Evolutionary conservation across 2,329 filamentous ascomycete species (phyloP).

Genomic region (Xylariaceae sp.): DNA sequence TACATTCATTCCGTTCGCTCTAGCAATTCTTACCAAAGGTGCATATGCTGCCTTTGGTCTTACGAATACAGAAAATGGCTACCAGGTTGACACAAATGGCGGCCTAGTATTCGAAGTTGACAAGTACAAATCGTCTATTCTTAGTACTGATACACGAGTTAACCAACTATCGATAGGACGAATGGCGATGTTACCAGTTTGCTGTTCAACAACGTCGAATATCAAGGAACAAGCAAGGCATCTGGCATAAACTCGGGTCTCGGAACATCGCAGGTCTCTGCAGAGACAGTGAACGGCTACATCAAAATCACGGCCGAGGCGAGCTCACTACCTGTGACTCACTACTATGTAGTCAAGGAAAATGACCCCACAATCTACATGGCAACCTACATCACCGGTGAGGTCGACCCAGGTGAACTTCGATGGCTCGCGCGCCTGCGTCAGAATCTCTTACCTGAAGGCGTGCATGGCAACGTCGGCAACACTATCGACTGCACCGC

Average conservation of each 20-base stretch:
- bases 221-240: constrained; percentile 17
- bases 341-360: constrained; percentile 21
- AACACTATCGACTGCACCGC: constrained; percentile 22
- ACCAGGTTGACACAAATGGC: constrained; percentile 22
- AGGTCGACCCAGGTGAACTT: constrained; percentile 21
- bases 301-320: constrained; percentile 20
- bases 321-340: constrained; percentile 15
- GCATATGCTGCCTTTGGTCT: constrained; percentile 17
- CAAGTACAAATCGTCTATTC: constrained; percentile 1
- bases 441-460: constrained; percentile 10
- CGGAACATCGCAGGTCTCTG: constrained; percentile 16
- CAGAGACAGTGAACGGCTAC: constrained; percentile 13
- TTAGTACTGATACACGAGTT: neutral
- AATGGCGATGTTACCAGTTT: constrained; percentile 21
- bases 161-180: constrained; percentile 5
- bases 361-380: constrained; percentile 22
- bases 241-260: constrained; percentile 20
- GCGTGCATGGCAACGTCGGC: constrained; percentile 20
- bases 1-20: neutral
- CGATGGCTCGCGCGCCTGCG: constrained; percentile 20
- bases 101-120: constrained; percentile 22
- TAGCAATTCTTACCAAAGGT: constrained; percentile 1
- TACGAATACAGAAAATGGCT: constrained; percentile 13
- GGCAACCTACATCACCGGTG: constrained; percentile 23
- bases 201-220: constrained; percentile 16